Evolutionary conservation across 257 asterid species (phyloP).

Genomic region (Capsicum pubescens): DNA sequence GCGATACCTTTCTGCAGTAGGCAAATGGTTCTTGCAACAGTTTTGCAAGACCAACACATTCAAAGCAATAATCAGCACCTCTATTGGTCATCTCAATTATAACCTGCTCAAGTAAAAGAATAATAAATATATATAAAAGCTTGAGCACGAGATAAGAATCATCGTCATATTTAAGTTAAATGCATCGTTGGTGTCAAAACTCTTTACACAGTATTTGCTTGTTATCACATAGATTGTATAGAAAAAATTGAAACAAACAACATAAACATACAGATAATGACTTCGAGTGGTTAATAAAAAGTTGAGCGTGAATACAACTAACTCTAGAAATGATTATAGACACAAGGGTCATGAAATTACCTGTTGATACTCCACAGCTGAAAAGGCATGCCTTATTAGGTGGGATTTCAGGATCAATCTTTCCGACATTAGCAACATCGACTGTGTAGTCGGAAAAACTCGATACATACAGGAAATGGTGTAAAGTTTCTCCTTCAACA

Average conservation of each 20-base stretch:
- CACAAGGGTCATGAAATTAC: slow-evolving; percentile 41
- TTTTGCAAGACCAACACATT: slow-evolving; percentile 76
- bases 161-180: neutral
- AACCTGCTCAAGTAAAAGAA: slow-evolving; percentile 46
- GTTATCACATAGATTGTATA: too few species aligned
- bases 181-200: neutral
- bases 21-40: slow-evolving; percentile 77
- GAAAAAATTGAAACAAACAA: too few species aligned
- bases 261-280: neutral
- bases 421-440: slow-evolving; percentile 56
- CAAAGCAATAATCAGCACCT: slow-evolving; percentile 94
- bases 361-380: slow-evolving; percentile 92
- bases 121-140: neutral
- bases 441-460: slow-evolving; percentile 88
- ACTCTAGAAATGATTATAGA: too few species aligned
- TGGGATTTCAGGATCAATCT: slow-evolving; percentile 63
- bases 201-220: neutral
- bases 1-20: slow-evolving; percentile 68
- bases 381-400: slow-evolving; percentile 85
- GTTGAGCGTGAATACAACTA: too few species aligned
- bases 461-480: slow-evolving; percentile 72
- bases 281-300: neutral
- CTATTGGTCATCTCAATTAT: slow-evolving; percentile 75
- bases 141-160: neutral
- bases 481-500: slow-evolving; percentile 65